phyloP scores from a whole-genome alignment of 768 basidiomycete species.

The Auriscalpium orientale region DNA sequence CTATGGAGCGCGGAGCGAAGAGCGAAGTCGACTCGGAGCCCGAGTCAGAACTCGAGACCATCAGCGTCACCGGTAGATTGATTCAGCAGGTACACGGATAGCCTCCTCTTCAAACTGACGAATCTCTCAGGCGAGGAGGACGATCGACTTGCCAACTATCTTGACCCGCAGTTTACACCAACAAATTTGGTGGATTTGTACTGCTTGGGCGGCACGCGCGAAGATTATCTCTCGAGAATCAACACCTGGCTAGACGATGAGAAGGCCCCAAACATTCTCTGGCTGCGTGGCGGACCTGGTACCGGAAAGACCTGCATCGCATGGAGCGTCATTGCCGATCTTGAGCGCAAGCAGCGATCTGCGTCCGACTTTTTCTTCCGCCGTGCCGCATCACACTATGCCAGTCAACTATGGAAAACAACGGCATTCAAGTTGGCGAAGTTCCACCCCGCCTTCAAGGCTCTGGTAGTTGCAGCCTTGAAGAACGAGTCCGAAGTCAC shows the following conservation, averaged over 20 bases:
- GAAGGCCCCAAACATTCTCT: constrained; percentile 3
- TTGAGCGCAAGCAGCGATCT: constrained; percentile 5
- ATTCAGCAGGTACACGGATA: too few species aligned
- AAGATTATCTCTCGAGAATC: not conserved
- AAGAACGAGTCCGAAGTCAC: not conserved
- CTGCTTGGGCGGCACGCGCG: constrained; percentile 3
- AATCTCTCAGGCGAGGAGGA: constrained; percentile 2
- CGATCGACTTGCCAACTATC: not conserved
- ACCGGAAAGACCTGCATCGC: constrained; percentile 9
- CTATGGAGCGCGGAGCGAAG: not conserved
- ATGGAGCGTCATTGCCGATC: constrained; percentile 5
- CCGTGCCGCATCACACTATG: not conserved
- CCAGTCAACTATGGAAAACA: not conserved
- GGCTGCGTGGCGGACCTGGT: constrained; percentile 11
- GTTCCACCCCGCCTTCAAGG: constrained; percentile 8
- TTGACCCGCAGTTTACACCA: not conserved
- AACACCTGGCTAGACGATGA: constrained; percentile 2
- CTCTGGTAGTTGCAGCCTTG: not conserved
- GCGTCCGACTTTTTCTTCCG: constrained; percentile 3
- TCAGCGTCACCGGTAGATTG: not conserved
- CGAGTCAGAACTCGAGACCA: not conserved
- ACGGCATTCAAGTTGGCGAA: constrained; percentile 8
- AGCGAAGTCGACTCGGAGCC: not conserved
- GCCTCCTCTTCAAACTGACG: not conserved
- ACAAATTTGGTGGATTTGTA: not conserved